These are phyloP conservation scores for Cetradonia linearis DNA, from an alignment of 495 filamentous ascomycete genomes.

Conservation along the genomic window DNA sequence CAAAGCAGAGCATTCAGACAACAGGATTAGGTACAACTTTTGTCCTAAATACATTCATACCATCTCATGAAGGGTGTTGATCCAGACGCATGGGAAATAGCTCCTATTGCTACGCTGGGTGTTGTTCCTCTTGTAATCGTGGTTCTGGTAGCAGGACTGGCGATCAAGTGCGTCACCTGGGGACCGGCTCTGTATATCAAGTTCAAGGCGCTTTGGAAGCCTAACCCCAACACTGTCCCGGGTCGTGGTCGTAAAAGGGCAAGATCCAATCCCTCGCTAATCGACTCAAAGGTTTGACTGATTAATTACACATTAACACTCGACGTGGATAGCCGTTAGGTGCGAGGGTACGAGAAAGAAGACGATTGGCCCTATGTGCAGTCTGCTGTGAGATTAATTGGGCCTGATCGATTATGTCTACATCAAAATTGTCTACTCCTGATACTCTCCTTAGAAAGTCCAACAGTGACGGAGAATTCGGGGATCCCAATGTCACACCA, in stretches of 20 bases:
- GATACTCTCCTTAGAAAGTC: not conserved
- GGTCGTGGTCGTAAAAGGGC: slow-evolving; percentile 21
- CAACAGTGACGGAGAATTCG: slow-evolving; percentile 2
- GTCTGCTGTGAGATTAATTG: not conserved
- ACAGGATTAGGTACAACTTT: slow-evolving; percentile 8
- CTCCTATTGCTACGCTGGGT: slow-evolving; percentile 41
- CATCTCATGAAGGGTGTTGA: slow-evolving; percentile 11
- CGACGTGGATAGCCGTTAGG: not conserved
- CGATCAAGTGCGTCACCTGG: slow-evolving; percentile 36
- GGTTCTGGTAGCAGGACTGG: slow-evolving; percentile 35
- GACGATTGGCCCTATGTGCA: not conserved
- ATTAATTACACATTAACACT: not conserved
- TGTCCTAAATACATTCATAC: not conserved
- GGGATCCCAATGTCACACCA: slow-evolving; percentile 18
- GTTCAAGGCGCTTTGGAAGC: slow-evolving; percentile 11
- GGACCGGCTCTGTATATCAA: slow-evolving; percentile 5
- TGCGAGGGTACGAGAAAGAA: not conserved
- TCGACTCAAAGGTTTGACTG: not conserved
- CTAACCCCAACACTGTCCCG: slow-evolving; percentile 4
- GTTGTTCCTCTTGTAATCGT: slow-evolving; percentile 46
- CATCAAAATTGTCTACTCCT: not conserved
- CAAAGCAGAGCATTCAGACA: slow-evolving; percentile 9
- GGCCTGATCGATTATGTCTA: not conserved
- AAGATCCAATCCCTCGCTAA: slow-evolving; percentile 7
- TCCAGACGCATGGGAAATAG: slow-evolving; percentile 30